Conservation (phyloP, 2,329 filamentous ascomycete genomes). For the Beauveria sp. region DNA sequence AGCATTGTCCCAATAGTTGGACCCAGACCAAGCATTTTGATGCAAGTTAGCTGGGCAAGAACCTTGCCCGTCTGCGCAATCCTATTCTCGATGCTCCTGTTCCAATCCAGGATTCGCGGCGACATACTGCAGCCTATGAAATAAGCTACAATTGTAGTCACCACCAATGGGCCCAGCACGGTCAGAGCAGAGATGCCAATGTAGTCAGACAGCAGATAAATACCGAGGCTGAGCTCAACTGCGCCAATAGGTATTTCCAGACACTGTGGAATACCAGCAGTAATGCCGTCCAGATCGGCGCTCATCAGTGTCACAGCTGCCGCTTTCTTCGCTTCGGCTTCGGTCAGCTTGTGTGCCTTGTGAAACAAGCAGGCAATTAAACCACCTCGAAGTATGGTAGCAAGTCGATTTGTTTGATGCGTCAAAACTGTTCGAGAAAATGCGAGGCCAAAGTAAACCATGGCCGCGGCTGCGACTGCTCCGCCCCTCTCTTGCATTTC, state of each 20-base stretch:
- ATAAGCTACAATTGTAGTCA: background rate
- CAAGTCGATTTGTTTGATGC: constrained; percentile 15
- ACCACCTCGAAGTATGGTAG: constrained; percentile 24
- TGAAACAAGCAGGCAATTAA: constrained; percentile 38
- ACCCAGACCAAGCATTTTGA: constrained; percentile 3
- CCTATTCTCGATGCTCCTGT: background rate
- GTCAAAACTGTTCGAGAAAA: background rate
- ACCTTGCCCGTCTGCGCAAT: background rate
- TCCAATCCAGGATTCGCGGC: background rate
- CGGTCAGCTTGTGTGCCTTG: constrained; percentile 29
- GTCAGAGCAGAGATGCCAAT: background rate
- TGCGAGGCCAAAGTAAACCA: background rate
- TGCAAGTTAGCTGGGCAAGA: background rate
- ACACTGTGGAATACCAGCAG: background rate
- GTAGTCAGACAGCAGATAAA: background rate
- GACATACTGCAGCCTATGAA: background rate
- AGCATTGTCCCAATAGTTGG: background rate
- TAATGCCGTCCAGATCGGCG: background rate
- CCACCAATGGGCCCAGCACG: background rate
- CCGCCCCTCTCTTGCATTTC: background rate
- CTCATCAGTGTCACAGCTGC: constrained; percentile 1
- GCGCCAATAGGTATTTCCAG: background rate
- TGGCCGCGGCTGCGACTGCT: background rate
- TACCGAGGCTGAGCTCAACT: background rate
- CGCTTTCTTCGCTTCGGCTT: constrained; percentile 21